phyloP scores from a whole-genome alignment of 768 basidiomycete genomes.

The Boletus reticuloceps region DNA sequence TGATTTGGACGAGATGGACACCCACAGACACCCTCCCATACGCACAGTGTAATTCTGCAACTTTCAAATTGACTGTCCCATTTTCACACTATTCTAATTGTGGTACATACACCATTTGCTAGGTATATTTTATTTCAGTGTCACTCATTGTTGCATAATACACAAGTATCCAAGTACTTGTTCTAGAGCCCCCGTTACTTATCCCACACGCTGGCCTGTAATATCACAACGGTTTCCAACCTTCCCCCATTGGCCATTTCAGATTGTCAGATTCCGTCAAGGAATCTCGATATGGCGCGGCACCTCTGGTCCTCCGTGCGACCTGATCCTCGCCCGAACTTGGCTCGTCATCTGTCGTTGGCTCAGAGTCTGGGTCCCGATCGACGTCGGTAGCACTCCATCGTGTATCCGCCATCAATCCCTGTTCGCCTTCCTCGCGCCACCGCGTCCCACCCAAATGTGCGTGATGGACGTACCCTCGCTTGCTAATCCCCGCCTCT shows the following conservation, averaged over 20 bases:
- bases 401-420: constrained; percentile 38
- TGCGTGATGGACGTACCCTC: constrained; percentile 52
- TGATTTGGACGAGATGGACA: neutral
- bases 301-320: neutral
- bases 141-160: constrained; percentile 16
- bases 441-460: constrained; percentile 25
- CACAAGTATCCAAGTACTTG: constrained; percentile 7
- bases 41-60: neutral
- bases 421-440: constrained; percentile 36
- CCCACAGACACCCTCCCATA: neutral
- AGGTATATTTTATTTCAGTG: constrained; percentile 23
- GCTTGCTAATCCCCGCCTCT: constrained; percentile 60
- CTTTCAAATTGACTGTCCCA: neutral
- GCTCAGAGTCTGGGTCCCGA: constrained; percentile 15
- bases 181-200: neutral
- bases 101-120: constrained; percentile 13
- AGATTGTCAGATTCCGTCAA: constrained; percentile 42
- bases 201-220: neutral
- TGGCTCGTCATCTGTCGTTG: constrained; percentile 27
- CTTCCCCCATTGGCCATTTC: constrained; percentile 61
- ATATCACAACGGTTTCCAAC: constrained; percentile 45
- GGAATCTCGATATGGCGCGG: constrained; percentile 8
- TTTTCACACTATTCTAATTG: constrained; percentile 11
- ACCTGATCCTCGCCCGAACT: constrained; percentile 17
- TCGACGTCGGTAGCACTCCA: constrained; percentile 28